Conservation (phyloP, 257 asterid species). For the Nyctanthes arbortristis region DNA sequence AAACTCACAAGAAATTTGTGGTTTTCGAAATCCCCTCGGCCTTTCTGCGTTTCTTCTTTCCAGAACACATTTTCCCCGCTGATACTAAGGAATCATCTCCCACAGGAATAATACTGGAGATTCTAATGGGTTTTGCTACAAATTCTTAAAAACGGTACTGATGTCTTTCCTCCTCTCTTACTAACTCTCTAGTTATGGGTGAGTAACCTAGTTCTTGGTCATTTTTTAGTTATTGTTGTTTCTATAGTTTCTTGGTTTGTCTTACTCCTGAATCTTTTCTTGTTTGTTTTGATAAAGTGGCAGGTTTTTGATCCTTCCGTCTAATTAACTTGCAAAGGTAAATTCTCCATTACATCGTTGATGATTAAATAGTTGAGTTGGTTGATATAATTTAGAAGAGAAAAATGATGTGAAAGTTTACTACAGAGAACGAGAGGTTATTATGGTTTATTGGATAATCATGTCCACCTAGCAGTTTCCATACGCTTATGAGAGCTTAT, state of each 20-base stretch:
- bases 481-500: no score
- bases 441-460: background rate
- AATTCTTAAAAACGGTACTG: background rate
- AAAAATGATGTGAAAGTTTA: background rate
- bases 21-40: constrained; percentile 4
- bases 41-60: background rate
- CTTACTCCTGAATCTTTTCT: background rate
- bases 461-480: no score
- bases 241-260: background rate
- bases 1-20: constrained; percentile 20
- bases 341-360: no score
- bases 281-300: background rate
- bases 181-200: background rate
- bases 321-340: background rate
- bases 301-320: background rate
- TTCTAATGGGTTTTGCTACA: constrained; percentile 2
- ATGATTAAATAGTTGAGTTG: background rate
- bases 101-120: constrained; percentile 20
- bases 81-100: constrained; percentile 11
- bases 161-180: background rate
- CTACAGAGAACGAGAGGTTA: background rate
- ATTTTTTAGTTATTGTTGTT: background rate
- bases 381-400: background rate
- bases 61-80: background rate
- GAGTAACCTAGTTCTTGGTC: background rate